These are phyloP conservation scores for Colletotrichum sp. DNA, from an alignment of 2,329 filamentous ascomycete genomes.

Conservation along the genomic window DNA sequence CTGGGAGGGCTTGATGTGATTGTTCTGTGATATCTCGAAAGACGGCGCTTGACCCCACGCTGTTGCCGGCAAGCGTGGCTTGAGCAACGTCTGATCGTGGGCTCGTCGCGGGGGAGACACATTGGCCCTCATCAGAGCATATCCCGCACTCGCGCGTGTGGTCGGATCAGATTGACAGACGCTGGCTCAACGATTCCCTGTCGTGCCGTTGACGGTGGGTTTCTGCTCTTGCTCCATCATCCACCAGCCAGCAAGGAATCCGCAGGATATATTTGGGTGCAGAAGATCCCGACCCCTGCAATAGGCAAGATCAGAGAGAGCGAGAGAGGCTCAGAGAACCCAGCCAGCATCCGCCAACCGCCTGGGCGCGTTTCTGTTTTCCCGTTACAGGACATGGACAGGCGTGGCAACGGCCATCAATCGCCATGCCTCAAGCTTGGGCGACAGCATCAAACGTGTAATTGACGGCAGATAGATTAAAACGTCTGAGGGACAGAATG, in stretches of 20 bases:
- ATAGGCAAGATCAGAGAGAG: not conserved
- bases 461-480: slow-evolving; percentile 5
- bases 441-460: not conserved
- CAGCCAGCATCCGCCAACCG: not conserved
- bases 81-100: not conserved
- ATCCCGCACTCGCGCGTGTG: not conserved
- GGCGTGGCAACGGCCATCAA: not conserved
- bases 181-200: not conserved
- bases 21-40: not conserved
- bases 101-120: not conserved
- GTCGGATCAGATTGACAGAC: not conserved
- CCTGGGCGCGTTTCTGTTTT: not conserved
- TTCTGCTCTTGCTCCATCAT: not conserved
- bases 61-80: not conserved
- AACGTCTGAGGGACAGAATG: not conserved
- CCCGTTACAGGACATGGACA: not conserved
- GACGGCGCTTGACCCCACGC: not conserved
- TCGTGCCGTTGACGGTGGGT: not conserved
- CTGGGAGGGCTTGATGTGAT: not conserved
- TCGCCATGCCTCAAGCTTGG: not conserved
- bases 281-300: not conserved
- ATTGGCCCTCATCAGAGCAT: not conserved
- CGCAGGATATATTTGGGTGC: not conserved
- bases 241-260: not conserved
- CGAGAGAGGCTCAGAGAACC: not conserved